Percentiles rank a stretch among this genome's conserved stretches.
Conservation (phyloP, 2,329 filamentous ascomycete species). For the Simplicillium aogashimaense region DNA sequence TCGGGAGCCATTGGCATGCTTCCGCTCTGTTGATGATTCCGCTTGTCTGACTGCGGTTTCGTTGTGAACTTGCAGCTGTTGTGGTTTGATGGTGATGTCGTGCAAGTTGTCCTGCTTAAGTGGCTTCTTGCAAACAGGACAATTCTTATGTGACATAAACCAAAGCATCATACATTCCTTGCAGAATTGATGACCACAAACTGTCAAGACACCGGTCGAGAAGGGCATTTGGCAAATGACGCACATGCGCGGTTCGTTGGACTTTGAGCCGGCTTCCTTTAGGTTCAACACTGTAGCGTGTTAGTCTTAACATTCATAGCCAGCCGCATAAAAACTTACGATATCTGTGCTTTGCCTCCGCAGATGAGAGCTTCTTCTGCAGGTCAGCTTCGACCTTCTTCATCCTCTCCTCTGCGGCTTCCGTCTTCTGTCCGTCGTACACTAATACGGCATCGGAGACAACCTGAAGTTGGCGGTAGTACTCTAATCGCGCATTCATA, state of each 20-base stretch:
- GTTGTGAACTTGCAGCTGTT: slow-evolving; percentile 56
- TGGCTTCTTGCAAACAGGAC: slow-evolving; percentile 72
- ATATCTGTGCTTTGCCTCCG: slow-evolving; percentile 70
- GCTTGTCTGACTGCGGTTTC: slow-evolving; percentile 7
- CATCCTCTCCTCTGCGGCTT: slow-evolving; percentile 29
- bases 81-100: slow-evolving; percentile 74
- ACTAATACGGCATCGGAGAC: slow-evolving; percentile 82
- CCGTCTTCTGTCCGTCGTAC: slow-evolving; percentile 54
- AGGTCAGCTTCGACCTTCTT: slow-evolving; percentile 26
- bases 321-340: slow-evolving; percentile 24
- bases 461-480: slow-evolving; percentile 80
- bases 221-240: slow-evolving; percentile 78
- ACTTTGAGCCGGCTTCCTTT: slow-evolving; percentile 48
- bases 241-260: slow-evolving; percentile 59
- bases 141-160: slow-evolving; percentile 65
- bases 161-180: slow-evolving; percentile 76
- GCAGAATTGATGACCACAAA: slow-evolving; percentile 89
- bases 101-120: slow-evolving; percentile 63
- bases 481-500: slow-evolving; percentile 81
- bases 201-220: slow-evolving; percentile 68
- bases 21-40: slow-evolving; percentile 8
- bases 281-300: slow-evolving; percentile 36
- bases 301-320: slow-evolving; percentile 8
- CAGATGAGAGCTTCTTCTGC: slow-evolving; percentile 47
- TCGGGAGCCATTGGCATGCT: slow-evolving; percentile 14